phyloP scores from a whole-genome alignment of 805 yeast species.

The Candida golubevii region DNA sequence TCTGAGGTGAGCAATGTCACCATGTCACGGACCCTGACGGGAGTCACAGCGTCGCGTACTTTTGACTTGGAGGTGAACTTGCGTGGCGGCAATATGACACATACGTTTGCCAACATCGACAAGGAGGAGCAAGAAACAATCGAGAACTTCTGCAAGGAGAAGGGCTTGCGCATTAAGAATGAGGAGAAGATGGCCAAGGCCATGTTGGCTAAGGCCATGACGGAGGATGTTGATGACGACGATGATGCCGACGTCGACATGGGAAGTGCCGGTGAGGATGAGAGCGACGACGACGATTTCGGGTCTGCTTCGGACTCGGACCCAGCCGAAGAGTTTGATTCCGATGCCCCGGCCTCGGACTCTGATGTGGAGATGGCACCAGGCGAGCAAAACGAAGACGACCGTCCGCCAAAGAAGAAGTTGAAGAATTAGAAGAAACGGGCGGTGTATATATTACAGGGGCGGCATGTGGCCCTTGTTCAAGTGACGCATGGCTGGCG shows the following conservation, averaged over 20 bases:
- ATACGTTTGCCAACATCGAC: conserved; percentile 82
- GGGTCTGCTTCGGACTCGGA: conserved; percentile 59
- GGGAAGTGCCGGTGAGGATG: conserved; percentile 80
- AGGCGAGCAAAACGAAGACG: conserved; percentile 17
- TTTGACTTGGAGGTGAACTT: conserved; percentile 84
- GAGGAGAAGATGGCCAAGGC: conserved; percentile 87
- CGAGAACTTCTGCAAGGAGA: conserved; percentile 71
- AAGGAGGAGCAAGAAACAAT: conserved; percentile 83
- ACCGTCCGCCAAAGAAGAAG: conserved; percentile 32
- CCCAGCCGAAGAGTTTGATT: conserved; percentile 80
- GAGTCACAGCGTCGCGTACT: conserved; percentile 76
- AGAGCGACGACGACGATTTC: conserved; percentile 85
- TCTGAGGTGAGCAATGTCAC: conserved; percentile 72
- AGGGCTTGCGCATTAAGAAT: conserved; percentile 76
- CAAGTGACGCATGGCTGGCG: too few species aligned
- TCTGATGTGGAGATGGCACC: conserved; percentile 20
- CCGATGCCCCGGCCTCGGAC: conserved; percentile 46
- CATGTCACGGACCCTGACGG: conserved; percentile 82
- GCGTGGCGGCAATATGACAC: conserved; percentile 59
- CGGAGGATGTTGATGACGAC: conserved; percentile 54
- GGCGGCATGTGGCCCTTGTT: too few species aligned
- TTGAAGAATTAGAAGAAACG: too few species aligned
- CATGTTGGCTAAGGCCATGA: conserved; percentile 72
- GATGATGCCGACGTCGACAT: conserved; percentile 45
- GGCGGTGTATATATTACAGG: too few species aligned